Evolutionary conservation across 345 rosid genomes (phyloP).

Genomic region (Microthlaspi erraticum): DNA sequence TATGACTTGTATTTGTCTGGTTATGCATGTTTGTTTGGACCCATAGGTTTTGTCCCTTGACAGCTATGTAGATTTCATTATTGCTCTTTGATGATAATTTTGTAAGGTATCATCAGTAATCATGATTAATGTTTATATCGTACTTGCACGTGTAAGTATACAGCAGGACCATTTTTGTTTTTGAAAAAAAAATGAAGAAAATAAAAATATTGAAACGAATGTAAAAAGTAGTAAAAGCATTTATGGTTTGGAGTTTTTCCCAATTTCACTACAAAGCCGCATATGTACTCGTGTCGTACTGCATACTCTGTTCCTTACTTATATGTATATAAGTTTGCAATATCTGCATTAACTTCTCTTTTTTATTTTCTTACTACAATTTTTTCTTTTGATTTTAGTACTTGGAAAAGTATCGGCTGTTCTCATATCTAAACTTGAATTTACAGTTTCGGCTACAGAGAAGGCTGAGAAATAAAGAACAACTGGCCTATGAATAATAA

Average conservation of each 20-base stretch:
- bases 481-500: neutral
- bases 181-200: neutral
- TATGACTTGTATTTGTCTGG: slow-evolving; percentile 24
- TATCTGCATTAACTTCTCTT: slow-evolving; percentile 34
- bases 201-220: neutral
- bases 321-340: slow-evolving; percentile 31
- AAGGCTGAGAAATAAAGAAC: neutral
- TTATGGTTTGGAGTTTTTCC: slow-evolving; percentile 48
- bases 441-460: neutral
- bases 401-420: slow-evolving; percentile 22
- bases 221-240: slow-evolving; percentile 42
- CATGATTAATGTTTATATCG: slow-evolving; percentile 41
- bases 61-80: slow-evolving; percentile 43
- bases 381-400: slow-evolving; percentile 20
- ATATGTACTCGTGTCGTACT: slow-evolving; percentile 44
- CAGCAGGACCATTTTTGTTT: slow-evolving; percentile 33
- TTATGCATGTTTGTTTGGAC: slow-evolving; percentile 44
- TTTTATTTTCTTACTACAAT: neutral
- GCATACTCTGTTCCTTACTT: slow-evolving; percentile 41
- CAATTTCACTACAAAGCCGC: slow-evolving; percentile 43
- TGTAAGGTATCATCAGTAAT: slow-evolving; percentile 30
- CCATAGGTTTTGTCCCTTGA: slow-evolving; percentile 47
- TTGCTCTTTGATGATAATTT: slow-evolving; percentile 42
- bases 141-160: slow-evolving; percentile 48
- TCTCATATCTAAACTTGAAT: slow-evolving; percentile 4